Evolutionary conservation across 208 protist species (phyloP).

Genomic region (Wallacemonas sp.): DNA sequence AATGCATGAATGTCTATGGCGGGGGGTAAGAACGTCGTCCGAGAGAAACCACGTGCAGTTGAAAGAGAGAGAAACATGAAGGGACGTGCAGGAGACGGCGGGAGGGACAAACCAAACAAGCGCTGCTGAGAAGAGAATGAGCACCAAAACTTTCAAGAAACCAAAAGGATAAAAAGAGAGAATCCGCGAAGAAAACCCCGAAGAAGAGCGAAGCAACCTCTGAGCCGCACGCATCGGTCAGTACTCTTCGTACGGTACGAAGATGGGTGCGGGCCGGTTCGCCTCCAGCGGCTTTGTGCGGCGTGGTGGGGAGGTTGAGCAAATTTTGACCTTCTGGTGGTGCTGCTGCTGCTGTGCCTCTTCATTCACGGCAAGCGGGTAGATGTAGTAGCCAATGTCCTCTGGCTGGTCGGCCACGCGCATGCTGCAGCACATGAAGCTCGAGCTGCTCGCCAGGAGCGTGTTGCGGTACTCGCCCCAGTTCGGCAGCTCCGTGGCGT

Average conservation of each 20-base stretch:
- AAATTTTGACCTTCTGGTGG: slow-evolving; percentile 14
- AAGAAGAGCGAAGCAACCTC: neutral
- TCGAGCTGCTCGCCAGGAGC: neutral
- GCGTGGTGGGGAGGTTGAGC: slow-evolving; percentile 22
- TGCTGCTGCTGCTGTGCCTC: neutral
- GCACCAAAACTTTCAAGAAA: neutral
- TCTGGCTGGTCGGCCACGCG: slow-evolving; percentile 15
- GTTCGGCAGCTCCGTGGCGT: no score
- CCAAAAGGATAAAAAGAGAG: slow-evolving; percentile 12
- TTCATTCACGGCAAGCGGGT: slow-evolving; percentile 12
- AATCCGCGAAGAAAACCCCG: no score
- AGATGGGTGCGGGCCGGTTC: slow-evolving; percentile 34
- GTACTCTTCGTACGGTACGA: slow-evolving; percentile 12
- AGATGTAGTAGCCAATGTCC: slow-evolving; percentile 34
- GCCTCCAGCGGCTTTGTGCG: slow-evolving; percentile 35
- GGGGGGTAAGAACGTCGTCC: neutral
- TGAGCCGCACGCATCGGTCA: neutral
- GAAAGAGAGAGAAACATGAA: neutral
- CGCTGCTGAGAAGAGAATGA: neutral
- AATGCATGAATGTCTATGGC: neutral
- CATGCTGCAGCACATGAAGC: slow-evolving; percentile 12
- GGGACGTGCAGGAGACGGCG: no score
- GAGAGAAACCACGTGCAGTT: neutral
- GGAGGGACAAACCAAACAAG: neutral
- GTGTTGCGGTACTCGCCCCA: neutral